Evolutionary conservation across 768 basidiomycete species (phyloP).

Genomic region (Psilocybe cyanescens): DNA sequence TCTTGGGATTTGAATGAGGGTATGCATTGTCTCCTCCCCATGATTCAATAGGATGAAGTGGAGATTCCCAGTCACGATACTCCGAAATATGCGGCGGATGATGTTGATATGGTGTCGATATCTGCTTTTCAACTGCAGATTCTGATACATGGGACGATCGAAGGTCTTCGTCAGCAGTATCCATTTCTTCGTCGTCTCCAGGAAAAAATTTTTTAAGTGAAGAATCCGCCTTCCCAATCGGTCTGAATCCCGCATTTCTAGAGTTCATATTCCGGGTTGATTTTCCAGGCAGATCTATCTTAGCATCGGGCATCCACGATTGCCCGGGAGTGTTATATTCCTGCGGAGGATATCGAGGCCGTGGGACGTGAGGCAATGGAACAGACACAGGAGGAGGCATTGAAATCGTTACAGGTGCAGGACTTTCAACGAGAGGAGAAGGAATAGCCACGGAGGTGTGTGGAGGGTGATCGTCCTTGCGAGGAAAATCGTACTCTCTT

Average conservation of each 20-base stretch:
- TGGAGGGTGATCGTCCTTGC: not conserved
- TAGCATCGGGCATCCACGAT: slow-evolving; percentile 11
- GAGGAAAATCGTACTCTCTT: slow-evolving; percentile 1
- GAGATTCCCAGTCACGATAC: not conserved
- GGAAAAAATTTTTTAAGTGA: slow-evolving; percentile 84
- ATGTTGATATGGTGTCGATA: not conserved
- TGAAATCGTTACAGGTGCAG: slow-evolving; percentile 17
- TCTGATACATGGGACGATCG: slow-evolving; percentile 6
- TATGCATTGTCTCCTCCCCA: not conserved
- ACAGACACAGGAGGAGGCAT: slow-evolving; percentile 23
- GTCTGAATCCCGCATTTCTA: slow-evolving; percentile 65
- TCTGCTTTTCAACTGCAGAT: not conserved
- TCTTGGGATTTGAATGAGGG: not conserved
- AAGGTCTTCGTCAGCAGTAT: slow-evolving; percentile 29
- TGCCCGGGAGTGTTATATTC: slow-evolving; percentile 5
- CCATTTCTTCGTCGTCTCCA: slow-evolving; percentile 75
- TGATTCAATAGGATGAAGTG: not conserved
- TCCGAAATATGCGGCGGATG: not conserved
- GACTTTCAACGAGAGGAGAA: slow-evolving; percentile 3
- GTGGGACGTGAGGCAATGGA: slow-evolving; percentile 7
- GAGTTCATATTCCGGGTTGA: slow-evolving; percentile 9
- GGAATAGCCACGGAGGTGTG: slow-evolving; percentile 9
- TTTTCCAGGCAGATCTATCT: slow-evolving; percentile 16
- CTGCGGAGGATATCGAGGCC: slow-evolving; percentile 8
- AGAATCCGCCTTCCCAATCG: slow-evolving; percentile 58